A percentile compares a stretch with the other conserved stretches of the same genome.
These are phyloP conservation scores for Saturnispora hagleri DNA, from an alignment of 805 yeast species.

Conservation along the genomic window DNA sequence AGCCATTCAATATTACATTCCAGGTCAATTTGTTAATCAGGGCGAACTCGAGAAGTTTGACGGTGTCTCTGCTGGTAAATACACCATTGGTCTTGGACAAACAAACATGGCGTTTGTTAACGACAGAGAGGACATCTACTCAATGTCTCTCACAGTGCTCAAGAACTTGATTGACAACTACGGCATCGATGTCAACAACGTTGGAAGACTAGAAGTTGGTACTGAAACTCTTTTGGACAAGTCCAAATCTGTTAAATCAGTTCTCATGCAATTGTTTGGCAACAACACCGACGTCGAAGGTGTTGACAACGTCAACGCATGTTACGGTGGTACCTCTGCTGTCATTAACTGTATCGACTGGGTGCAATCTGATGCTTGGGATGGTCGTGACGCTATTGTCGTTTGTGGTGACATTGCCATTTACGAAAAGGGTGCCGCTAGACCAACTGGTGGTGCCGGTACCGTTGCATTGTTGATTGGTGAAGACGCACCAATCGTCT, in stretches of 20 bases:
- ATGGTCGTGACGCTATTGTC: conserved; percentile 95
- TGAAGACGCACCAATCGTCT: conserved; percentile 94
- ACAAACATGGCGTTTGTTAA: conserved; percentile 96
- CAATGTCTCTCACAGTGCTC: conserved; percentile 84
- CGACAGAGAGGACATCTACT: conserved; percentile 95
- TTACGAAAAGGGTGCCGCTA: conserved; percentile 93
- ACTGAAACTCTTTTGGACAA: conserved; percentile 96
- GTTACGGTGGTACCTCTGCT: conserved; percentile 98
- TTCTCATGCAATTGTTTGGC: conserved; percentile 86
- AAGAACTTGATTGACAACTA: conserved; percentile 70
- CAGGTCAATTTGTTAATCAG: conserved; percentile 79
- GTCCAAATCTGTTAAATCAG: conserved; percentile 93
- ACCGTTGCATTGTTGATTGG: conserved; percentile 91
- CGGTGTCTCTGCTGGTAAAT: conserved; percentile 86
- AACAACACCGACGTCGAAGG: conserved; percentile 92
- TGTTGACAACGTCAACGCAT: conserved; percentile 90
- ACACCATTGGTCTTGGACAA: conserved; percentile 98
- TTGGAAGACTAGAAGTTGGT: conserved; percentile 97
- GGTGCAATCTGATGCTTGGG: conserved; percentile 96
- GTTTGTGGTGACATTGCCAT: conserved; percentile 98
- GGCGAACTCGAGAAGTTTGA: conserved; percentile 77
- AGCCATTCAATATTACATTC: conserved; percentile 89
- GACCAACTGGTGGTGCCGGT: conserved; percentile 99
- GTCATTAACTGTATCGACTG: conserved; percentile 89
- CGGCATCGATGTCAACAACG: conserved; percentile 66